phyloP scores from a whole-genome alignment of 225 moss, liverwort and hornwort species.

The Marchantia paleacea region DNA sequence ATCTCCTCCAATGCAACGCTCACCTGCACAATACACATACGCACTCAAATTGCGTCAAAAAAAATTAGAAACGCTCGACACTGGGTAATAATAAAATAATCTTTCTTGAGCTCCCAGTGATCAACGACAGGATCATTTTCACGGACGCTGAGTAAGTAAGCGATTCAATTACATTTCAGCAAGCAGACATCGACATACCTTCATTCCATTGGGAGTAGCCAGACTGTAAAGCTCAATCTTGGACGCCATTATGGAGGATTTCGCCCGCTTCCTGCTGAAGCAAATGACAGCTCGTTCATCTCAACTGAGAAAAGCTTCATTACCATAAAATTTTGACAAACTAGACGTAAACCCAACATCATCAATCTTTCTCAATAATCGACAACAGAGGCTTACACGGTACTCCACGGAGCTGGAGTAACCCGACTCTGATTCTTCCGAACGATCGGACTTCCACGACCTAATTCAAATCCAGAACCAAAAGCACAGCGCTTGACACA shows the following conservation, averaged over 20 bases:
- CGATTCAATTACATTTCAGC: background rate
- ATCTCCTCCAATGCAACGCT: slow-evolving; percentile 82
- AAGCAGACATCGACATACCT: slow-evolving; percentile 34
- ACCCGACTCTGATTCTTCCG: background rate
- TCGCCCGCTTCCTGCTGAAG: slow-evolving; percentile 1
- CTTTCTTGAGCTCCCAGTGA: too few species aligned
- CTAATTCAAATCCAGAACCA: background rate
- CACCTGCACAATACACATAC: slow-evolving; percentile 32
- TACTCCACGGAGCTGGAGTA: background rate
- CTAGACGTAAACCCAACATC: background rate
- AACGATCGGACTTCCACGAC: background rate
- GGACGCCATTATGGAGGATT: slow-evolving; percentile 46
- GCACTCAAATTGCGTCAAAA: too few species aligned
- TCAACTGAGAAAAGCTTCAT: background rate
- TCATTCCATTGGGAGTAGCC: slow-evolving; percentile 73
- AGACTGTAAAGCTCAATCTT: slow-evolving; percentile 84
- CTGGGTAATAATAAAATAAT: too few species aligned
- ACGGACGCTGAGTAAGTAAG: background rate
- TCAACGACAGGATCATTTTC: too few species aligned
- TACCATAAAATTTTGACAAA: background rate
- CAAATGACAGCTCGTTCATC: background rate
- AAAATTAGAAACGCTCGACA: too few species aligned
- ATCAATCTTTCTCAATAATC: background rate
- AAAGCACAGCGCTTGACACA: background rate
- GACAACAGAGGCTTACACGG: background rate